Percentiles rank a stretch among this genome's conserved stretches.
These are phyloP conservation scores for Mucor saturninus DNA, from an alignment of 371 early-diverging fungal genomes.

Conservation along the genomic window DNA sequence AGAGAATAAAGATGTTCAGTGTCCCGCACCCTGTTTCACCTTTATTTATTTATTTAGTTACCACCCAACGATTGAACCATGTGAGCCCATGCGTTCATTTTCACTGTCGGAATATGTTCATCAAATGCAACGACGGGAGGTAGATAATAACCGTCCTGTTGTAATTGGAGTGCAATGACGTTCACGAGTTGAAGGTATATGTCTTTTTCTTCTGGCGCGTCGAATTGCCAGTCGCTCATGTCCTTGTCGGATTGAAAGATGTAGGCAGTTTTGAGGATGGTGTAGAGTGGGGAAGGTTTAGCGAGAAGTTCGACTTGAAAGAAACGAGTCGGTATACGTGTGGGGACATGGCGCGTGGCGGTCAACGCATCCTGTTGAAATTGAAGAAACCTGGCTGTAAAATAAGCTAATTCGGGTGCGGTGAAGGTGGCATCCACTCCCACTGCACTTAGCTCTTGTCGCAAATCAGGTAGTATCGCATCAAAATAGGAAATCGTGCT, in stretches of 20 bases:
- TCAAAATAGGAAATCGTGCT: conserved; percentile 62
- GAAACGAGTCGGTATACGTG: conserved; percentile 62
- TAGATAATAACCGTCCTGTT: conserved; percentile 41
- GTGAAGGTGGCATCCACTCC: conserved; percentile 49
- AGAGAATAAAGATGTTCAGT: background rate
- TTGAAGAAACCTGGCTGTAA: conserved; percentile 59
- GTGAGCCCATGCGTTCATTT: conserved; percentile 38
- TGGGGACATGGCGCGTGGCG: conserved; percentile 28
- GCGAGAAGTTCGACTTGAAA: conserved; percentile 51
- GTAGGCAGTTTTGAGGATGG: conserved; percentile 59
- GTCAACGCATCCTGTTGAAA: conserved; percentile 62
- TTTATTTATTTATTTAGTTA: conserved; percentile 26
- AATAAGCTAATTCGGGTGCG: conserved; percentile 64
- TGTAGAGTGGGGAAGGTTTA: conserved; percentile 52
- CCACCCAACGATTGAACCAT: conserved; percentile 56
- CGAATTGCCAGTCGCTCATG: conserved; percentile 64
- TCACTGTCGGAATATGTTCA: conserved; percentile 40
- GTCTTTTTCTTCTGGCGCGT: conserved; percentile 44
- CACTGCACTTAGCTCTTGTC: conserved; percentile 47
- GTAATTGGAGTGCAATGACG: conserved; percentile 46
- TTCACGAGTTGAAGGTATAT: conserved; percentile 50
- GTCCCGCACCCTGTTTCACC: too few species aligned
- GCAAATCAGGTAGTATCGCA: conserved; percentile 45
- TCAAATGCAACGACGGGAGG: conserved; percentile 56
- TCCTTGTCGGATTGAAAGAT: conserved; percentile 53